These are phyloP conservation scores for Coemansia sp. DNA, from an alignment of 192 early-diverging fungal genomes.

Conservation along the genomic window DNA sequence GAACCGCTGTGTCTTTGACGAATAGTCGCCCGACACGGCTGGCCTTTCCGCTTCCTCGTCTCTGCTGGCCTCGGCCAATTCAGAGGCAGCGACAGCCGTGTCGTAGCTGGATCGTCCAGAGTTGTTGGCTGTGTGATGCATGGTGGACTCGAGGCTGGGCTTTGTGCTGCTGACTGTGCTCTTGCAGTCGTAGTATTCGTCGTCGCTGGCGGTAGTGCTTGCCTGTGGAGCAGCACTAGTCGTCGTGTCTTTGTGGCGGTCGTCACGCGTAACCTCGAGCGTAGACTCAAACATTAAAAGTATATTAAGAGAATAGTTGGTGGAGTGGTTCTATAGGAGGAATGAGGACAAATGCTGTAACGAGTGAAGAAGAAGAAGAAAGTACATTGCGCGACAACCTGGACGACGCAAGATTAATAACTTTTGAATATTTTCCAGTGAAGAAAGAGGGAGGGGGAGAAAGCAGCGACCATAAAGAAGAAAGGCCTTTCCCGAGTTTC, in stretches of 20 bases:
- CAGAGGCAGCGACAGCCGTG: neutral
- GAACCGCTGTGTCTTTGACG: slow-evolving; percentile 19
- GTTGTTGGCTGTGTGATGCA: neutral
- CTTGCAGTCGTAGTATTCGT: slow-evolving; percentile 46
- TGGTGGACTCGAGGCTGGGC: slow-evolving; percentile 23
- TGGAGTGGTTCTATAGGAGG: neutral
- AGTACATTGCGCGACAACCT: too few species aligned
- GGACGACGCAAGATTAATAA: too few species aligned
- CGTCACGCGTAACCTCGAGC: neutral
- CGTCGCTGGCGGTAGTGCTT: slow-evolving; percentile 28
- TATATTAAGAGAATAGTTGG: neutral
- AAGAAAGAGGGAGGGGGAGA: too few species aligned
- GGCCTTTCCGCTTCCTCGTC: neutral
- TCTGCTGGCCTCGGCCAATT: neutral
- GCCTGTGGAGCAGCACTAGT: neutral
- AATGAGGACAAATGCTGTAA: neutral
- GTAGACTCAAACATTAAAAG: slow-evolving; percentile 5
- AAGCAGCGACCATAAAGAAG: too few species aligned
- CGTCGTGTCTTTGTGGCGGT: neutral
- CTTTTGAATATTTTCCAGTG: too few species aligned
- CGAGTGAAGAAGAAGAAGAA: neutral
- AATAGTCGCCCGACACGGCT: slow-evolving; percentile 3
- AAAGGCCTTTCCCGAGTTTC: too few species aligned
- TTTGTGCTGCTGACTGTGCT: slow-evolving; percentile 29
- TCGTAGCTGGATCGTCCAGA: slow-evolving; percentile 9